Percentiles rank a stretch among this genome's conserved stretches.
These are phyloP conservation scores for Amanita subjunquillea DNA, from an alignment of 768 basidiomycete genomes.

Conservation along the genomic window DNA sequence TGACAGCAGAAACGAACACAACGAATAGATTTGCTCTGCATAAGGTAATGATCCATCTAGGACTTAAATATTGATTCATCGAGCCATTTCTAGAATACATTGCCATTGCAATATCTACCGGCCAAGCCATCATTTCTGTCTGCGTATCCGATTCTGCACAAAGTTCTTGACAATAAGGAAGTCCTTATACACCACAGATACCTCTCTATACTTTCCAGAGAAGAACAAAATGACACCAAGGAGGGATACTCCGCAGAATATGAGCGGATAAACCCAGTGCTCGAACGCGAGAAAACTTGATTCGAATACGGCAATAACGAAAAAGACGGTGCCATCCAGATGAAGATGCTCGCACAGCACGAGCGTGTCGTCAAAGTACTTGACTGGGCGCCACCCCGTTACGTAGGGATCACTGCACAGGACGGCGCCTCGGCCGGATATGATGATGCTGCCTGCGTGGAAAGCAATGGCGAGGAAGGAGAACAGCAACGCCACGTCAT, in stretches of 20 bases:
- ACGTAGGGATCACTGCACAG: background rate
- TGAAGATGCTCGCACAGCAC: background rate
- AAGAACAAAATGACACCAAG: background rate
- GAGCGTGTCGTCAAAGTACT: background rate
- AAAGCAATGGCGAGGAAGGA: conserved; percentile 1
- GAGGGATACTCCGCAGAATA: background rate
- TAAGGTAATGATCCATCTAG: too few relatives aligned
- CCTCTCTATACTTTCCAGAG: background rate
- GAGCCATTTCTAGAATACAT: too few relatives aligned
- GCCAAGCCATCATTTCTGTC: background rate
- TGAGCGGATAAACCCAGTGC: background rate
- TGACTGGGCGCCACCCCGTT: background rate
- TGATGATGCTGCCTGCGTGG: conserved; percentile 1
- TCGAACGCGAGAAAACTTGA: conserved; percentile 1
- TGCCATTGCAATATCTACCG: background rate
- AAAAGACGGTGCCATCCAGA: background rate
- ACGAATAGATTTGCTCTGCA: too few relatives aligned
- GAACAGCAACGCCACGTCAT: background rate
- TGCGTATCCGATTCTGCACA: background rate
- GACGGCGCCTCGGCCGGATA: background rate
- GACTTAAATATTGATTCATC: too few relatives aligned
- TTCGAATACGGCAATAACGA: background rate
- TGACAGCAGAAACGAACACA: too few relatives aligned
- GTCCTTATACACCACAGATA: background rate
- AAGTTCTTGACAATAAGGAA: background rate